Evolutionary conservation across 2,329 filamentous ascomycete genomes (phyloP), one percentile per base, ranked within the genome.

Genomic region (Fusarium mangiferae): DNA sequence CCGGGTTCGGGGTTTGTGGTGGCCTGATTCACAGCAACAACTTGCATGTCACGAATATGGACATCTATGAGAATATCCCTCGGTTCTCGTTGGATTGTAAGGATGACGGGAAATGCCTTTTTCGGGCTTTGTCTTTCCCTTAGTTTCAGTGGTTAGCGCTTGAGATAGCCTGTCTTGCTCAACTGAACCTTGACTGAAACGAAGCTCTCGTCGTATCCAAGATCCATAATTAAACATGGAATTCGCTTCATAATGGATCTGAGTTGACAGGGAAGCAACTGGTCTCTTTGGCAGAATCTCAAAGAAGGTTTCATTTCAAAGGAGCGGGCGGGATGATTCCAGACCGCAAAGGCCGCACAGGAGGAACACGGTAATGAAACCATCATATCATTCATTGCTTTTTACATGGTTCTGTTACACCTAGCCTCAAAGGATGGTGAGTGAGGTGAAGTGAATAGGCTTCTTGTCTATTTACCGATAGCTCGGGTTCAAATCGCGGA

Each of bases 221-320:
- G 72, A 71, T 62, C 55, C 51, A 68, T 68, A 68, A 57, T 71
- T 66, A 46, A 51, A 54, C 62, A 60, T 75, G 69, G 69, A 52
- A 62, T 62, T 42, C 33, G 20, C 26, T 26, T 60, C 42, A 26
- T 22, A 35, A 51, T 51, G 48, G 48, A 48, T 58, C 49, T 49
- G 38, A 71, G 45, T 54, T 28, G 51, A 33, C 46, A 48, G 35
- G 63, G 63, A 35, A 51, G 38, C 35, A 28, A 41, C 26, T 59
- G 39, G 62, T 46, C 22, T 33, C 44, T 49, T 42, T 49, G 38
- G 51, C 36, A 36, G 55, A 42, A 54, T 30, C 63, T n/a, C 22
- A 28, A 44, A 48, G 56, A 48, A 55, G 35, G 33, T 26, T 46
- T 59, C 20, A 46, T 46, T 46, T 58, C 28, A 35, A 28, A 41